phyloP scores from a whole-genome alignment of 2,329 filamentous ascomycete species.

The Colletotrichum simmondsii region DNA sequence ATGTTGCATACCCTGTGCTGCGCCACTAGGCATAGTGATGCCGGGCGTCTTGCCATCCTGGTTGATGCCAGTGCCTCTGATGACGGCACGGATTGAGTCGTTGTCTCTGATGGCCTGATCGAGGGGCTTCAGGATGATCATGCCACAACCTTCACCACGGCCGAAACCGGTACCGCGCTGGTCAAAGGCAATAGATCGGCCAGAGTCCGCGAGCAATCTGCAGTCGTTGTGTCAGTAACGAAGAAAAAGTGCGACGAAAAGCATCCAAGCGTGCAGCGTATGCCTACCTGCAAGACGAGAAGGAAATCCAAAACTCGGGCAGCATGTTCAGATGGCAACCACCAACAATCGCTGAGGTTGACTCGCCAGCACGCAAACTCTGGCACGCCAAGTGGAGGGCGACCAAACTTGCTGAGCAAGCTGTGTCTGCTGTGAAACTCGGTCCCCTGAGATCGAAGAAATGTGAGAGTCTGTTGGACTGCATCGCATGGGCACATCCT shows the following conservation, averaged over 20 bases:
- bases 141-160: conserved; percentile 68
- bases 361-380: conserved; percentile 58
- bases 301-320: conserved; percentile 58
- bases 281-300: conserved; percentile 54
- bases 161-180: conserved; percentile 60
- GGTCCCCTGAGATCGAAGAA: conserved; percentile 66
- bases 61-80: conserved; percentile 62
- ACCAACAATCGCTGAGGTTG: conserved; percentile 57
- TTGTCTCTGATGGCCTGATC: conserved; percentile 64
- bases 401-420: conserved; percentile 62
- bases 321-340: conserved; percentile 59
- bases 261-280: background rate
- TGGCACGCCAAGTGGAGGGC: conserved; percentile 62
- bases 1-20: conserved; percentile 52
- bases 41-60: conserved; percentile 67
- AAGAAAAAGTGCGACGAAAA: background rate
- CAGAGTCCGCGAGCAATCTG: conserved; percentile 61
- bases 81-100: conserved; percentile 64
- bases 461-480: conserved; percentile 65
- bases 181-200: conserved; percentile 56
- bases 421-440: conserved; percentile 63
- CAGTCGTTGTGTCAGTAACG: conserved; percentile 16
- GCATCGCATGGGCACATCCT: conserved; percentile 61
- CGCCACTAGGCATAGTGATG: conserved; percentile 65
- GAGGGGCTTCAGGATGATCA: conserved; percentile 67